Evolutionary conservation across 805 yeast genomes (phyloP).

Genomic region (Candida andamanensis): DNA sequence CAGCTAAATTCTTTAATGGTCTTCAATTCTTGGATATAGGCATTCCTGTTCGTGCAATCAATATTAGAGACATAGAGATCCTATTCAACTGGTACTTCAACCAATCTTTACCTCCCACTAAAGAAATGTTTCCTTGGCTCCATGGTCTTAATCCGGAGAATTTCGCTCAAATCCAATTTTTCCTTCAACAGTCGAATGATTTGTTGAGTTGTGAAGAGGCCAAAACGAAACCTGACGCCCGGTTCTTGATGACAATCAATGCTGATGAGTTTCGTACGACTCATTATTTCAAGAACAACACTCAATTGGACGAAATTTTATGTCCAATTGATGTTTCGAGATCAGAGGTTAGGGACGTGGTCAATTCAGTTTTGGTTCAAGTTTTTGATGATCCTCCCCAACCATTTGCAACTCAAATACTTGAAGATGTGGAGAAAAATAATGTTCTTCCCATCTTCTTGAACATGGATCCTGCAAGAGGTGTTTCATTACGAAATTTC

Average conservation of each 20-base stretch:
- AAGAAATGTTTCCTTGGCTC: conserved; percentile 80
- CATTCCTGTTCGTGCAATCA: conserved; percentile 14
- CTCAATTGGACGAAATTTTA: conserved; percentile 50
- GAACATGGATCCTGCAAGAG: conserved; percentile 61
- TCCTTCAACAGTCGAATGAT: conserved; percentile 22
- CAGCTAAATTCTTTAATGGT: conserved; percentile 1
- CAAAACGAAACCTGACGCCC: conserved; percentile 14
- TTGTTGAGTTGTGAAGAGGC: neutral
- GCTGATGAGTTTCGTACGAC: conserved; percentile 5
- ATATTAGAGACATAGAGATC: conserved; percentile 10
- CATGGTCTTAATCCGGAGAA: conserved; percentile 67
- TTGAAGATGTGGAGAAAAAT: conserved; percentile 39
- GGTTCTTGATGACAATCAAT: conserved; percentile 37
- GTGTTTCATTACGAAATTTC: conserved; percentile 77
- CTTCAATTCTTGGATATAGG: neutral
- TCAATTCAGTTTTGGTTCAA: conserved; percentile 12
- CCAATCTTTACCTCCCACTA: conserved; percentile 53
- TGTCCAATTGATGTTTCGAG: conserved; percentile 42
- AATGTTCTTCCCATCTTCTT: conserved; percentile 49
- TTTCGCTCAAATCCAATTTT: conserved; percentile 48
- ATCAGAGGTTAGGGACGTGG: conserved; percentile 22
- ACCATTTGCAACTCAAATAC: too few species aligned
- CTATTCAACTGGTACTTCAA: conserved; percentile 37
- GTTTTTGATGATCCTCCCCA: too few species aligned
- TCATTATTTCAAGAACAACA: conserved; percentile 44